Evolutionary conservation across 371 early-diverging fungal species (phyloP).

Genomic region (Rhizomucor pusillus): DNA sequence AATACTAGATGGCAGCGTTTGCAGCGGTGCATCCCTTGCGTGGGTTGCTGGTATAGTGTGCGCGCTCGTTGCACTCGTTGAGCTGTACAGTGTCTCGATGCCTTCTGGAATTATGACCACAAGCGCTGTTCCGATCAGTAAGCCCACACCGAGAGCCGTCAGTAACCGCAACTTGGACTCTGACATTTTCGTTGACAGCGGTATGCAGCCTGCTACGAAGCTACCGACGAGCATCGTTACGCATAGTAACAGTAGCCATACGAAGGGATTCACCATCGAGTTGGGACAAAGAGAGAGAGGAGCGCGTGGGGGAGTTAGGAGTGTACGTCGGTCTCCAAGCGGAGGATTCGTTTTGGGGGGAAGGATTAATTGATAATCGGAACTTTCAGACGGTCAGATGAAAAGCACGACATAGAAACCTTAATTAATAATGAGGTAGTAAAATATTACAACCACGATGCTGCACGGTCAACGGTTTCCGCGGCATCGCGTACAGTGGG

Average conservation of each 20-base stretch:
- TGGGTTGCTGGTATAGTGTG: background rate
- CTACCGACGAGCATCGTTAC: slow-evolving; percentile 84
- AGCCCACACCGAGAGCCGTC: slow-evolving; percentile 89
- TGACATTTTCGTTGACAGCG: slow-evolving; percentile 78
- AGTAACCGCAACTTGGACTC: slow-evolving; percentile 66
- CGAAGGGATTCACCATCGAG: slow-evolving; percentile 56
- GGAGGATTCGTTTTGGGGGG: too few species aligned
- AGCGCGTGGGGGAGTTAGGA: background rate
- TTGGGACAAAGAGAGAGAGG: background rate
- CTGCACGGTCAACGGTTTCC: too few species aligned
- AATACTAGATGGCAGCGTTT: background rate
- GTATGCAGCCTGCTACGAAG: slow-evolving; percentile 83
- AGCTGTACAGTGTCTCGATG: slow-evolving; percentile 78
- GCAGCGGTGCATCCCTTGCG: background rate
- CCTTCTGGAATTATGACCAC: slow-evolving; percentile 94
- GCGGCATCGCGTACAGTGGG: too few species aligned
- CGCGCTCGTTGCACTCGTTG: slow-evolving; percentile 6
- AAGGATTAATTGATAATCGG: too few species aligned
- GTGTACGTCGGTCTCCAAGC: too few species aligned
- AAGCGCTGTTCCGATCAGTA: slow-evolving; percentile 87
- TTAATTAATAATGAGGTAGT: too few species aligned
- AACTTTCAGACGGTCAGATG: too few species aligned
- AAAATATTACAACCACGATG: too few species aligned
- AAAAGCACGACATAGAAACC: too few species aligned
- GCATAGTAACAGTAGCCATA: slow-evolving; percentile 72